Base-by-base conservation (phyloP, 176 grass and related monocot genomes). In the Oryza officinalis region DNA sequence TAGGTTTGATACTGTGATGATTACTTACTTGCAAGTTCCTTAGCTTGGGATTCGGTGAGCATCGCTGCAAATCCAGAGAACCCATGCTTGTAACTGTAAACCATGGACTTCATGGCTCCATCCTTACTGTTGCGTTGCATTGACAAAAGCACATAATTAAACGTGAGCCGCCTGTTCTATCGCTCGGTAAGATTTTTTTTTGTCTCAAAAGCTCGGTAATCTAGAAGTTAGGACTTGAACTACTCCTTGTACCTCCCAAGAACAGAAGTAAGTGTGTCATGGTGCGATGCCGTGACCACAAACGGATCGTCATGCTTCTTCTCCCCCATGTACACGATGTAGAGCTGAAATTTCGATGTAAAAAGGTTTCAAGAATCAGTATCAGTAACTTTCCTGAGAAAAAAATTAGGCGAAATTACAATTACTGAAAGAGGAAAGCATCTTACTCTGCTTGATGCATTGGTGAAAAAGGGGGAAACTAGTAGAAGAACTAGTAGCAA, bases 261-360 rank as follows among this genome's bases (percentile, higher is more conserved):
- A 27, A 87, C 63, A 45, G 35, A 81, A 2, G 85, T 12, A 0
- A 87, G 78, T 1, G 18, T 0, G 4, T 87, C 71, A 10, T 81
- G 64, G 71, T 87, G 85, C 0, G 85, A 87, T 1, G 71, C 47
- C 1, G 49, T 81, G 20, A 76, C 71, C 6, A 37, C 10, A 0
- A 49, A 68, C 0, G 85, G 78, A 27, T 87, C 71, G 6, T 86
- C 11, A 1, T 80, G 77, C 20, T 80, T 73, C 77, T 80, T 86
- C 17, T 86, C 59, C n/a, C 84, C 84, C 76, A 80, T 73, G 18
- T 86, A 80, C 10, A 80, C 76, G 5, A 80, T 74, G 31, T 80
- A 80, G 11, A 86, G 77, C 85, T 86, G 61, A 41, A 61, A 45
- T 14, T 77, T 74, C 18, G 20, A 46, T 8, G 6, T 6, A 7